Base-by-base conservation (phyloP, 2,329 filamentous ascomycete species). In the Penicillium brasilianum region DNA sequence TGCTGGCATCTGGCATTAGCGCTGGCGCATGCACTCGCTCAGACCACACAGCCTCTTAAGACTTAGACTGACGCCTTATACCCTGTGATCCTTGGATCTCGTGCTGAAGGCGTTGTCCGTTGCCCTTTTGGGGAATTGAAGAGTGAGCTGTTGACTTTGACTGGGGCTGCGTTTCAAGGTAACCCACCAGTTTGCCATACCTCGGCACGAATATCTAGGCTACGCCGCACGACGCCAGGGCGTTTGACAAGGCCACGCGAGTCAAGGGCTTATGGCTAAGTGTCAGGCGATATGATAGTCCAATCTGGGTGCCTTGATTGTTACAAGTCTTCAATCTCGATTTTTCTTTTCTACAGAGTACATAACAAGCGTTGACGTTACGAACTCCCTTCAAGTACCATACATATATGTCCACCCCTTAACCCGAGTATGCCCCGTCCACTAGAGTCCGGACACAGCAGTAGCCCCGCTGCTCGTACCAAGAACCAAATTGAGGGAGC, bases 31-130 rank as follows among this genome's bases (percentile, higher is more conserved):
- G 58, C 58, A 54, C 37, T 46, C 32, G 50, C 32, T 34, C 52
- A 63, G 60, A 48, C 66, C 65, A 69, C 65, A 69, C 69, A 74
- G 73, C 74, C 73, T 67, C 63, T 71, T 71, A 76, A 66, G 73
- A 72, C 72, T 75, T 73, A 74, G 74, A 70, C 73, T 75, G 72
- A 74, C 68, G 55, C 48, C 55, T 53, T 37, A 37, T 53, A 53
- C 34, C 10, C 34, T 11, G 20, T 53, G 49, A 48, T 46, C 44
- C 43, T 28, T 48, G 50, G 32, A 53, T 37, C 50, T 53, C 32
- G 34, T 28, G 36, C 20, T 61, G 44, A 41, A 20, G 16, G 30
- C 20, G 28, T 43, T 43, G 48, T 44, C 61, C 39, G 44, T 50
- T 55, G 62, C 59, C 55, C 62, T 57, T 55, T 53, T 28, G 20